Evolutionary conservation across 305 asterid species (phyloP).

Genomic region (Fraxinus ornus): DNA sequence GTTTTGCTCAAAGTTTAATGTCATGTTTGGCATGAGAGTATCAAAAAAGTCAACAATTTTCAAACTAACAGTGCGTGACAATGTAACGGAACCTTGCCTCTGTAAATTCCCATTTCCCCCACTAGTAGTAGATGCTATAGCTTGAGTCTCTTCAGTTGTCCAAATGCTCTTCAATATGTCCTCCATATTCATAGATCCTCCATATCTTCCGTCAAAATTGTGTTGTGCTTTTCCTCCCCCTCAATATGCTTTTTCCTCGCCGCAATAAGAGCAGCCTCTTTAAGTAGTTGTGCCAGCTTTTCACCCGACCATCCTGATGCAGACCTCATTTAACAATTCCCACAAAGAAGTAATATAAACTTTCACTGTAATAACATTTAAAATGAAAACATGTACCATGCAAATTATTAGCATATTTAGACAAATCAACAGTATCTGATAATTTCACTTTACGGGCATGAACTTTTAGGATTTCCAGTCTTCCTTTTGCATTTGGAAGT

Average conservation of each 20-base stretch:
- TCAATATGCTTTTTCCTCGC: slow-evolving; percentile 79
- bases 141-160: too few species aligned
- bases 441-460: slow-evolving; percentile 46
- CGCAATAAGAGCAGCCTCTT: slow-evolving; percentile 98
- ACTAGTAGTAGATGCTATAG: too few species aligned
- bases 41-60: too few species aligned
- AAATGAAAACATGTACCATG: slow-evolving; percentile 31
- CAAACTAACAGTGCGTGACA: too few species aligned
- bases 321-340: not conserved
- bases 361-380: not conserved
- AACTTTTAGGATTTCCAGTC: slow-evolving; percentile 47
- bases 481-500: slow-evolving; percentile 54
- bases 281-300: slow-evolving; percentile 93
- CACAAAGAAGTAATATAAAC: not conserved
- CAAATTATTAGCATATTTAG: slow-evolving; percentile 43
- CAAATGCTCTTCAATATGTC: too few species aligned
- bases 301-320: slow-evolving; percentile 94
- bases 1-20: too few species aligned
- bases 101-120: too few species aligned
- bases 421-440: slow-evolving; percentile 47
- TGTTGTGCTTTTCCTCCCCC: not conserved
- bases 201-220: slow-evolving; percentile 71
- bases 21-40: too few species aligned
- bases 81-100: too few species aligned
- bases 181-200: slow-evolving; percentile 37